Evolutionary conservation across 2,329 filamentous ascomycete genomes (phyloP).

Genomic region (Falciphora oryzae): DNA sequence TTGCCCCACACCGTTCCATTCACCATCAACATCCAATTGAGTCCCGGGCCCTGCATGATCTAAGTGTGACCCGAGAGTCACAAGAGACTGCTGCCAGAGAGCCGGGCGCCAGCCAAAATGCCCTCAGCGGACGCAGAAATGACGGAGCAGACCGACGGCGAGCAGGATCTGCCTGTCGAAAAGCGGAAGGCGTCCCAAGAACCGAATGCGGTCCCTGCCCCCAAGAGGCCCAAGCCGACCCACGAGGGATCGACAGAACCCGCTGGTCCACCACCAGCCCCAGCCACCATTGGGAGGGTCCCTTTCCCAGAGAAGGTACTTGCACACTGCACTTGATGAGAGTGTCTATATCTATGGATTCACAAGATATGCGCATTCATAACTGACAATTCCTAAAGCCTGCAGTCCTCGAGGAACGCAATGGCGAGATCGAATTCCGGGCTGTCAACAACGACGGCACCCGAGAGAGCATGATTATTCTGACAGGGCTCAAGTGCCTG

Average conservation of each 20-base stretch:
- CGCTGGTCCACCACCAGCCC: constrained; percentile 3
- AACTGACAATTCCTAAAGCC: constrained; percentile 34
- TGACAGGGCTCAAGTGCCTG: constrained; percentile 72
- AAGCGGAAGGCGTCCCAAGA: constrained; percentile 5
- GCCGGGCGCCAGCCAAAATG: neutral
- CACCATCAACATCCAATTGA: neutral
- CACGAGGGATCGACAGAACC: constrained; percentile 3
- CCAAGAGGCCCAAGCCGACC: constrained; percentile 5
- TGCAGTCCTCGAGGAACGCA: constrained; percentile 67
- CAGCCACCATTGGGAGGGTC: neutral
- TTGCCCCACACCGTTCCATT: neutral
- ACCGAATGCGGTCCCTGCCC: neutral
- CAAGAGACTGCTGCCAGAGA: neutral
- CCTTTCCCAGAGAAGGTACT: constrained; percentile 9
- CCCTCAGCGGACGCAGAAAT: neutral
- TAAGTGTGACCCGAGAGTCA: neutral
- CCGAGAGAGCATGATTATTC: constrained; percentile 63
- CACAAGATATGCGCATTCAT: neutral
- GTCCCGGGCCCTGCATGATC: neutral
- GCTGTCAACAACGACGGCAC: constrained; percentile 71
- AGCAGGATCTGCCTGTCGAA: neutral
- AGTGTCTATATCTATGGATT: neutral
- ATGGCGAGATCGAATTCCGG: constrained; percentile 68
- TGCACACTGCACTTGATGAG: neutral
- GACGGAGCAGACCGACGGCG: neutral